phyloP scores from a whole-genome alignment of 2,329 filamentous ascomycete species.

The Gnomoniopsis sp. region DNA sequence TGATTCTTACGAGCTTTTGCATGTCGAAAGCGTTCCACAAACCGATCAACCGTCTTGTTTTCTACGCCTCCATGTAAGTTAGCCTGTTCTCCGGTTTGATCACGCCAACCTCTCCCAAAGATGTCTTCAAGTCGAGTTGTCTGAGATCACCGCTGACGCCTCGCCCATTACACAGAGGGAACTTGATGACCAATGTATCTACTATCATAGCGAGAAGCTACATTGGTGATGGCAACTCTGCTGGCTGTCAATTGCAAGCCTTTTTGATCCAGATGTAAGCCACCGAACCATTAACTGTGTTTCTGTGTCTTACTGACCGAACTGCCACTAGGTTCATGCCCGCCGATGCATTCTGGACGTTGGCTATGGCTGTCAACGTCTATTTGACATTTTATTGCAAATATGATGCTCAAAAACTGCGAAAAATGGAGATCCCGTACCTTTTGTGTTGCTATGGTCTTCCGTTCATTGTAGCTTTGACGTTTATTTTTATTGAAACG shows the following conservation, averaged over 20 bases:
- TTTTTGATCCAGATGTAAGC: conserved; percentile 80
- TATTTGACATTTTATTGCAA: conserved; percentile 77
- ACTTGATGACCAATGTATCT: conserved; percentile 72
- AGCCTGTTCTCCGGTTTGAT: not conserved
- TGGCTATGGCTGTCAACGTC: conserved; percentile 82
- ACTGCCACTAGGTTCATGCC: conserved; percentile 66
- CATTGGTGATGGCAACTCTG: conserved; percentile 42
- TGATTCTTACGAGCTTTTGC: conserved; percentile 70
- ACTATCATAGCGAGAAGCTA: conserved; percentile 69
- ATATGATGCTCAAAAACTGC: conserved; percentile 62
- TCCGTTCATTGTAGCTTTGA: conserved; percentile 65
- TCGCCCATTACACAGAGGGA: conserved; percentile 44
- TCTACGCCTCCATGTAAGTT: conserved; percentile 66
- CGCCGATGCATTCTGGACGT: conserved; percentile 71
- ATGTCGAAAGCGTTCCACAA: conserved; percentile 71
- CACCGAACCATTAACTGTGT: not conserved
- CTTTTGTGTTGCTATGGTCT: conserved; percentile 68
- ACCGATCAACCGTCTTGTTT: conserved; percentile 81
- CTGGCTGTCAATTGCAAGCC: conserved; percentile 68
- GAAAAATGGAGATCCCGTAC: conserved; percentile 68
- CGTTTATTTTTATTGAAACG: conserved; percentile 61
- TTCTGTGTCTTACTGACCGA: conserved; percentile 6
- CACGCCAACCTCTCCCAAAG: not conserved
- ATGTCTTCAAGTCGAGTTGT: not conserved
- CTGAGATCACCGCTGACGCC: conserved; percentile 1